A percentile compares a stretch with the other conserved stretches of the same genome.
phyloP scores from a whole-genome alignment of 768 basidiomycete species.

The Asterophora parasitica region DNA sequence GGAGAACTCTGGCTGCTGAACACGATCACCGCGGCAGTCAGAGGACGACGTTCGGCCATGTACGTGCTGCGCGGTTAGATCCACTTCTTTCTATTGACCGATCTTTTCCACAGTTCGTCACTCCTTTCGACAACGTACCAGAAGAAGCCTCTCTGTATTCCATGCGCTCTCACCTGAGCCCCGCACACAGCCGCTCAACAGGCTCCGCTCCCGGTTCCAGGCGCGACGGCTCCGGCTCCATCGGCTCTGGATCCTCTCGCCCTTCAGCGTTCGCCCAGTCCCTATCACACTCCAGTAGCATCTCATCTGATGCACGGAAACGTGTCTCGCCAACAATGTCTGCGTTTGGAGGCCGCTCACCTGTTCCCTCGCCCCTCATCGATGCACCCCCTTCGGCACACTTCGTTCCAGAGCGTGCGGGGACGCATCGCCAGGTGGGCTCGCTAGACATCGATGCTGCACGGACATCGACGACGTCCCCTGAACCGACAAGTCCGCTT shows the following conservation, averaged over 20 bases:
- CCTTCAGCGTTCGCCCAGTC: conserved; percentile 42
- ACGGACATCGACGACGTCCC: conserved; percentile 17
- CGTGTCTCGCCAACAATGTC: conserved; percentile 45
- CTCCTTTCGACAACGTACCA: conserved; percentile 38
- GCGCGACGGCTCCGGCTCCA: conserved; percentile 35
- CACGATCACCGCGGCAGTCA: conserved; percentile 20
- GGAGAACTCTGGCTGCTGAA: conserved; percentile 50
- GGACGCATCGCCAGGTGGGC: conserved; percentile 12
- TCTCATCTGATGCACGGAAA: conserved; percentile 50
- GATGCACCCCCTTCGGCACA: conserved; percentile 11
- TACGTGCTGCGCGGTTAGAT: conserved; percentile 29
- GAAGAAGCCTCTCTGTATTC: conserved; percentile 67
- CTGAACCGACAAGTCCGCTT: conserved; percentile 23
- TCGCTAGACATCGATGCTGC: conserved; percentile 11
- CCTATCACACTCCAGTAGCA: conserved; percentile 45
- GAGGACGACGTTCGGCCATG: conserved; percentile 56
- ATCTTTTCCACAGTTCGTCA: conserved; percentile 34
- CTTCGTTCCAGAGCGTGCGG: conserved; percentile 20
- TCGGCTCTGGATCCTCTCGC: conserved; percentile 52
- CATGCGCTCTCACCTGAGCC: conserved; percentile 51
- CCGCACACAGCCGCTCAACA: conserved; percentile 40
- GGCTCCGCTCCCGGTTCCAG: conserved; percentile 51
- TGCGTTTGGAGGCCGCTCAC: conserved; percentile 35
- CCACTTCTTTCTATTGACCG: conserved; percentile 11
- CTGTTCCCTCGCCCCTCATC: conserved; percentile 13